Evolutionary conservation across 1,139 yeast genomes (phyloP), one percentile per base, ranked within the genome.

Genomic region (Yamadazyma dendronema): DNA sequence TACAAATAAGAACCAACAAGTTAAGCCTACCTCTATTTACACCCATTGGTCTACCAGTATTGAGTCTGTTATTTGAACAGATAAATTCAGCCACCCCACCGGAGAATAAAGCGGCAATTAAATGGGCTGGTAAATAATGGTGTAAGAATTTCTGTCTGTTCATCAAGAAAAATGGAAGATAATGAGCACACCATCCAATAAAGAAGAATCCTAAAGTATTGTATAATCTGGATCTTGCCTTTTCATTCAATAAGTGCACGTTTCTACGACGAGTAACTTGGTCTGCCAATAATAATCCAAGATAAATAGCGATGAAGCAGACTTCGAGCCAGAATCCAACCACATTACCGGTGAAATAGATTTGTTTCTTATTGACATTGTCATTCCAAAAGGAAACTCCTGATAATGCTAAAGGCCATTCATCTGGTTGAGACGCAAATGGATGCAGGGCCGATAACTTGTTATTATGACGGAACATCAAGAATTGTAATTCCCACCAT

Each of bases 351-450:
- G 84, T 69, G 62, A 92, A 87, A 64, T 83, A 94, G 40, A 92
- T 89, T 63, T 94, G 98, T 53, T 68, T 70, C 48, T 70, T 77
- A 41, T 57, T 57, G 3, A 65, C 70, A 44, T 80, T 79, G 43
- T 87, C 81, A 32, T 95, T 89, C 96, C 97, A 92, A 74, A 92
- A 92, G 1, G 97, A 88, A 22, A 92, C 97, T 49, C 99, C 99
- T 11, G 87, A 78, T 38, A 84, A 63, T 32, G 94, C 77, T 49
- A 87, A 74, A n/a, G 98, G 98, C 99, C 99, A 92, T 6, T 84
- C 68, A 46, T 81, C 78, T 4, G 99, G 99, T 46, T 81, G 84
- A 4, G 97, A 87, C 7, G 97, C 96, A 67, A 87, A 94, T 34
- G 99, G 99, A 61, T 92, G 99, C 28, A 86, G 88, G 13, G 92